Base-by-base conservation (phyloP, 495 filamentous ascomycete genomes). In the Penicillium diatomitis region DNA sequence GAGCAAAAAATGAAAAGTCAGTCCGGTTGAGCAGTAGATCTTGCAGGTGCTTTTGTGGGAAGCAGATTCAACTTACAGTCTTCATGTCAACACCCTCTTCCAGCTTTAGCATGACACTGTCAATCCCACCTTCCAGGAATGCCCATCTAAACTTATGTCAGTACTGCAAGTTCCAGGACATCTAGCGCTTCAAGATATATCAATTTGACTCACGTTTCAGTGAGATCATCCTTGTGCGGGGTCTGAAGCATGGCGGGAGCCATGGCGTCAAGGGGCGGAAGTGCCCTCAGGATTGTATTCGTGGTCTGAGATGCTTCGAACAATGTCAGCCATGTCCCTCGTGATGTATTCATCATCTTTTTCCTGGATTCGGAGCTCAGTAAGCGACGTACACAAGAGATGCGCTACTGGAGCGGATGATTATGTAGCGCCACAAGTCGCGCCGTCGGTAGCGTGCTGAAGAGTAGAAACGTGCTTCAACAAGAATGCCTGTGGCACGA, bases 1-100 rank as follows among this genome's bases (percentile, higher is more conserved):
- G 32, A 28, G 43, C 36, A 51, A 31, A 38, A 41, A 48, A 39
- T 39, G 9, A 8, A 63, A 50, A 37, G 54, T 33, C 53, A 44
- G 38, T 35, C 29, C 12, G 11, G 27, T 6, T 31, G 4, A 5
- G 7, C 12, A 20, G 32, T 32, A 0, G 20, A 35, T 7, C 28
- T 32, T 6, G 20, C 20, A 20, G 20, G 20, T 20, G 20, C 20
- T 20, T 20, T 20, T 20, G 20, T 20, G 20, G 20, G 20, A 20
- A 20, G 20, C 20, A 20, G 20, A 20, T 20, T 20, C 20, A 20
- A 75, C 86, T 58, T 75, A 91, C 87, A 44, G 83, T 87, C 50
- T 80, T 75, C 82, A 96, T 88, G 58, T 99, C 90, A 66, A 99
- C 83, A 33, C 92, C 92, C 44, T 87, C 85, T 54, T 89, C 86